Conservation (phyloP, 2,329 filamentous ascomycete species). For the Phyllosticta ampelicida region DNA sequence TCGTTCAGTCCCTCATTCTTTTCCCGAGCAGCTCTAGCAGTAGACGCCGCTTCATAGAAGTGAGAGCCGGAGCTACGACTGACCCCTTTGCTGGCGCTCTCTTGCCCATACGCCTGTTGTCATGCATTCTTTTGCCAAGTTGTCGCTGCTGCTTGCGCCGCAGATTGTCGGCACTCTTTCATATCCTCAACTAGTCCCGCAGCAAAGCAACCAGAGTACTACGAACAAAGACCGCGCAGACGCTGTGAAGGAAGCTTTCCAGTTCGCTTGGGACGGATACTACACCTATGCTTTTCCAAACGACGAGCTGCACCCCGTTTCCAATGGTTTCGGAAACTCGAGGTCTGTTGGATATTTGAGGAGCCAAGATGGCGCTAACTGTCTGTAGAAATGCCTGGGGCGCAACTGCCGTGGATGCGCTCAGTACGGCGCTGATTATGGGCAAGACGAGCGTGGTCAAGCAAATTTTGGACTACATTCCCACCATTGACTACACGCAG, state of each 20-base stretch:
- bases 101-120: not conserved
- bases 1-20: not conserved
- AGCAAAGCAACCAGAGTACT: not conserved
- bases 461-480: slow-evolving; percentile 60
- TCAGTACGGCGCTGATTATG: slow-evolving; percentile 74
- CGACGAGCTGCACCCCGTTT: slow-evolving; percentile 62
- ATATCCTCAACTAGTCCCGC: not conserved
- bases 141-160: not conserved
- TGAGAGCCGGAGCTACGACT: not conserved
- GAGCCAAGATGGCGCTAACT: slow-evolving; percentile 1
- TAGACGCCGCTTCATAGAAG: not conserved
- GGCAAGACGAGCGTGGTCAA: slow-evolving; percentile 54
- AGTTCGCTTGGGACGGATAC: slow-evolving; percentile 40
- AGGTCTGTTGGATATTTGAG: slow-evolving; percentile 40
- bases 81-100: not conserved
- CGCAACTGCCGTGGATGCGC: slow-evolving; percentile 68
- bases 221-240: slow-evolving; percentile 17
- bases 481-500: slow-evolving; percentile 57
- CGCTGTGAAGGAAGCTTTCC: slow-evolving; percentile 25
- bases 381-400: slow-evolving; percentile 66
- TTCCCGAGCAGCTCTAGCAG: not conserved
- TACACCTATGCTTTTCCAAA: slow-evolving; percentile 63
- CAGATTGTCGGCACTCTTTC: not conserved
- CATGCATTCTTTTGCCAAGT: slow-evolving; percentile 1
- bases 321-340: slow-evolving; percentile 55